Evolutionary conservation across 1,284 basidiomycete genomes (phyloP), one percentile per base, ranked within the genome.

Genomic region (Ceratobasidium sp.): DNA sequence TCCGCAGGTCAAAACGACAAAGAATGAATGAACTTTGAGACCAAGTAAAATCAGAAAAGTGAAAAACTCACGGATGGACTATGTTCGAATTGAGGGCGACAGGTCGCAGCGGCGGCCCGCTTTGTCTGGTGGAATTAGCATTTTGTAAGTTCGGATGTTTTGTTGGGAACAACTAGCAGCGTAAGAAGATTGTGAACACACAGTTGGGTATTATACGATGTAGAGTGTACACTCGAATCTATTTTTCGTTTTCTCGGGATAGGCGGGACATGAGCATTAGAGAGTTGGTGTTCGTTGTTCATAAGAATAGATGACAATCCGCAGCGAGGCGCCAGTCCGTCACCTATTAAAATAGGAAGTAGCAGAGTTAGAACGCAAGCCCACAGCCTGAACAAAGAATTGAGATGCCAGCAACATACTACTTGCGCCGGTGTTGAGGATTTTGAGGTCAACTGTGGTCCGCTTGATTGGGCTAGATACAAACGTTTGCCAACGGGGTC

Each of bases 361-460:
- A 41, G 45, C 9, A 59, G n/a, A 17, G 69, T 72, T 24, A 71
- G 66, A 59, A 33, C 29, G 45, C 22, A 36, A 22, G 22, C 19
- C 22, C 41, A 22, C 29, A 11, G 36, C 2, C 44, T 33, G 17
- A 24, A 24, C 33, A 24, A 29, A n/a, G 47, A n/a, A 9, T 29
- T 31, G 44, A 50, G 36, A 45, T 60, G 69, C 57, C 59, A 54
- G 51, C 65, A 57, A 72, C 69, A 60, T 72, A 72, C 36, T 41
- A 41, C 69, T 72, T 72, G 69, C 69, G 69, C 69, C 69, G 69
- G 69, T 72, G 69, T 72, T 72, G 69, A 57, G 69, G 69, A 72
- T 72, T 69, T 69, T 72, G 69, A 72, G 50, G 69, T 45, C 36
- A 41, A 41, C 51, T 62, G 69, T 72, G 69, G 69, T 60, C 69